Base-by-base conservation (phyloP, 441 rosid genomes). In the Adansonia gregorii region DNA sequence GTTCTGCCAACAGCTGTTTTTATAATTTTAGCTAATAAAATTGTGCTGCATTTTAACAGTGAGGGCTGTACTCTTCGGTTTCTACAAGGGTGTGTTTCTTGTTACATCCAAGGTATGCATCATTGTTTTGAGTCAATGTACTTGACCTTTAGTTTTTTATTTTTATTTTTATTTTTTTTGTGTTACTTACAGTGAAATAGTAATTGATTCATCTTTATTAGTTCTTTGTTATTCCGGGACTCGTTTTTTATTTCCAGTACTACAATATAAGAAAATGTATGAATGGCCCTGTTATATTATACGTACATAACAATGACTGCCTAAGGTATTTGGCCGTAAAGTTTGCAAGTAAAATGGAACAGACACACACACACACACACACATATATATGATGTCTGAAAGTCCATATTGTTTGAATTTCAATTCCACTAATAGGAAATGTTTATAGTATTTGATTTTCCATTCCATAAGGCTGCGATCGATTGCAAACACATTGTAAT, bases 11-110 rank as follows among this genome's bases (percentile, higher is more conserved):
- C 3, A 45, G 64, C 73, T 72, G 27, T 52, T 22, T 24, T 67
- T 22, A 45, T 66, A 73, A 22, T 39, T 35, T 60, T 67, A 78
- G 68, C 73, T 78, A 22, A 78, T 11, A 60, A 43, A 48, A 45
- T 35, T 10, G 39, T 35, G 24, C 74, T 51, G 20, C 45, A 69
- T 79, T 73, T 78, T 74, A 52, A 56, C 88, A 88, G 92, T 86
- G 82, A 83, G 94, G 82, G 87, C 92, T 49, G 59, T 87, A 41
- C 81, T 86, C 41, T 90, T 90, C 58, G 88, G 88, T 15, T 27
- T 88, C 20, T 85, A 88, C 88, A 87, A 86, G 87, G 70, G 68
- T 8, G 87, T 85, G 27, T 86, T 89, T 85, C 84, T 78, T 80
- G 59, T 86, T 35, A 79, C 52, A 78, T 85, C 91, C 54, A 85